Evolutionary conservation across 1,284 basidiomycete genomes (phyloP), one percentile per base, ranked within the genome.

Genomic region (Taiwanofungus camphoratus): DNA sequence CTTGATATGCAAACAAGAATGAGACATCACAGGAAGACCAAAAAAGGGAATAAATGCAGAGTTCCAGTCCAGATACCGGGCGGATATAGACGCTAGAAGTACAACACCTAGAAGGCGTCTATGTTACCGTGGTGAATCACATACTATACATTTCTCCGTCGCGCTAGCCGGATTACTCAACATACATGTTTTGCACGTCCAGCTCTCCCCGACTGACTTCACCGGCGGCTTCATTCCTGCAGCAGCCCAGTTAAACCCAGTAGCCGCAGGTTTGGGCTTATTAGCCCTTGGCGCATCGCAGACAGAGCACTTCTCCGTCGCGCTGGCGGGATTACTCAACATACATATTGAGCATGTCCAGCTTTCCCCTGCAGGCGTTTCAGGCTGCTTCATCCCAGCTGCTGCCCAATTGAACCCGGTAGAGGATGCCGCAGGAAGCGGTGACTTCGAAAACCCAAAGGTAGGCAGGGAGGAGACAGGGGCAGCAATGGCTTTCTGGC

Each of bases 161-260:
- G 54, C 79, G 74, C 49, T 59, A 16, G 60, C 56, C 1, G 66
- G 55, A 48, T 73, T 77, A 33, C 40, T 47, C 13, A 72, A 50
- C 53, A 58, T 59, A 48, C 77, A 78, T 4, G 53, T 46, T 2
- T 59, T 55, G 52, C 76, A 78, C 7, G 48, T 65, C 76, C 75
- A 77, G 27, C 49, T 53, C 35, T 55, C 61, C 22, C 39, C 45
- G 9, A 51, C 46, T 5, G 60, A 45, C 44, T 62, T 58, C 20
- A 61, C 19, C 4, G 73, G 69, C 4, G 58, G 57, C 49, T 65
- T 66, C 50, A 76, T 44, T 5, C 77, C 76, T 11, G 71, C 74
- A 15, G 74, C 76, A 21, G 62, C 64, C 71, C 74, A 82, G 49
- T 80, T 61, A 49, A 82, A 81, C 13, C 52, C 56, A 33, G 60